Evolutionary conservation across 2,329 filamentous ascomycete genomes (phyloP), one percentile per base, ranked within the genome.

Genomic region (Fusarium beomiforme): DNA sequence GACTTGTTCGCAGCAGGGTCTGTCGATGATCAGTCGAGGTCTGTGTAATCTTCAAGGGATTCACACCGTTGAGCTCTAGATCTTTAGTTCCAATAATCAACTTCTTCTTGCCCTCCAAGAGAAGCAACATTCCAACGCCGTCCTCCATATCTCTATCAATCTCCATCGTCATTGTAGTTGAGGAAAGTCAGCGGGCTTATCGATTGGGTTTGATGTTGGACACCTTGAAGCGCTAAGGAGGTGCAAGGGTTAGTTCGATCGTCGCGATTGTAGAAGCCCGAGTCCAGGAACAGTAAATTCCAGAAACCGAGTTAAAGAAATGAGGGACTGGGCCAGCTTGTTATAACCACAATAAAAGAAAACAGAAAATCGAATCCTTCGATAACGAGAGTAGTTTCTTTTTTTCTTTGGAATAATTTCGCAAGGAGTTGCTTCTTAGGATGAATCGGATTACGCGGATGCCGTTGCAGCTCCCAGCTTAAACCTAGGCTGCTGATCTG

Each of bases 51-150:
- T 69, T 63, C 65, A 60, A 56, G 44, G 59, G 31, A 66, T 67
- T 67, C 79, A 62, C 78, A 83, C 82, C 82, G 60, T 77, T 69
- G 24, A 83, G 58, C 41, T 78, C 69, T 41, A 83, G 73, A 13
- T 77, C 73, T 41, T 78, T 75, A 9, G 72, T 70, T 31, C 76
- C 75, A 61, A 80, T 77, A 14, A 75, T 79, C 64, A 83, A 66
- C 43, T 76, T 77, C 67, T 75, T 78, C 61, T 77, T 76, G 46
- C 68, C 78, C 50, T 76, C 77, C 29, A 83, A 69, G 11, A 66
- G 54, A n/a, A 81, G 72, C 41, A 70, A 73, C 73, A 75, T 71
- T 46, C 75, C 78, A 57, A 75, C 63, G 14, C 64, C 67, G 6
- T 66, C 72, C 12, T 78, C 75, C 68, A 74, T 72, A 49, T 63